These are phyloP conservation scores for Cercospora berteroae DNA, from an alignment of 2,329 filamentous ascomycete species.

Conservation along the genomic window DNA sequence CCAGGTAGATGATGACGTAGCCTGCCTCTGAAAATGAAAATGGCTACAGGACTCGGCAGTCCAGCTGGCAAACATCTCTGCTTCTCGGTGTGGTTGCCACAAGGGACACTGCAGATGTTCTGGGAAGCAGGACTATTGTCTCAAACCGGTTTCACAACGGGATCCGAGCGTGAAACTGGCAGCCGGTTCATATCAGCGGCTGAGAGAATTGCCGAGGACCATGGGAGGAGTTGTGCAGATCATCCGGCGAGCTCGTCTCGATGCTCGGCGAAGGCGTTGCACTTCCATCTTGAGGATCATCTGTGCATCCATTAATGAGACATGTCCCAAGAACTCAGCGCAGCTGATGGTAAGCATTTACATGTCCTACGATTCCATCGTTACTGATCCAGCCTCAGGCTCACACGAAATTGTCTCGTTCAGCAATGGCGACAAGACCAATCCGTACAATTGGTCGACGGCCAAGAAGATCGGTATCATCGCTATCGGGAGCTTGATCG, in stretches of 20 bases:
- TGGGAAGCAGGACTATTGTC: not conserved
- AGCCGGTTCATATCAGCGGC: not conserved
- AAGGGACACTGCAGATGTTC: not conserved
- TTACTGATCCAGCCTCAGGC: not conserved
- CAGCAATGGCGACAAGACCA: constrained; percentile 32
- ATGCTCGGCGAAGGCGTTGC: not conserved
- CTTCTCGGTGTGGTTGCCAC: not conserved
- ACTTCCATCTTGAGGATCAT: not conserved
- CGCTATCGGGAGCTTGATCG: constrained; percentile 54
- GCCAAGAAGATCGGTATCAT: constrained; percentile 51
- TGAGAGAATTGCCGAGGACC: constrained; percentile 4
- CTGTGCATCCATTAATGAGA: not conserved
- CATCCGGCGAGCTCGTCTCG: not conserved
- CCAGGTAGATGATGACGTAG: no score
- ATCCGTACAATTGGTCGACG: constrained; percentile 43
- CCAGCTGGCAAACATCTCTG: not conserved
- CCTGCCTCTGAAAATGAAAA: no score
- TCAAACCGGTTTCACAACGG: not conserved
- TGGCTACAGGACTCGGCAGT: no score
- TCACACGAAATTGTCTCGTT: constrained; percentile 38
- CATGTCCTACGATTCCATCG: not conserved
- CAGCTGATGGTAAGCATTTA: not conserved
- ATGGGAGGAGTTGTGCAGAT: constrained; percentile 1
- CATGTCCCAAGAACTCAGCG: not conserved
- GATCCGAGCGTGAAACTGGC: not conserved